Evolutionary conservation across 129 eudicot species (phyloP).

Genomic region (Centaurea solstitialis): DNA sequence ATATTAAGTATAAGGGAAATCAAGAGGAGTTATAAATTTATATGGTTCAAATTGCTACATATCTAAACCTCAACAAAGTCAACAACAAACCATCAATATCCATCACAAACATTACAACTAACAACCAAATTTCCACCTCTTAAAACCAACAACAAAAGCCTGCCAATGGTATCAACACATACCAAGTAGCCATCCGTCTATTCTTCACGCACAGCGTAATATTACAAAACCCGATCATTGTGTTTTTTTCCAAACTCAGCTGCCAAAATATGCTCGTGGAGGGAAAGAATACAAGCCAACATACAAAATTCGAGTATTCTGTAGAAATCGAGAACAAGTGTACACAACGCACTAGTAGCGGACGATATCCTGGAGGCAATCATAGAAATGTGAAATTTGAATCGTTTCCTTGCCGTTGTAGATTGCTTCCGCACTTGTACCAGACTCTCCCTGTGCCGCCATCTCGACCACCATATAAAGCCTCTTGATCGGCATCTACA

Average conservation of each 20-base stretch:
- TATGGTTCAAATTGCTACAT: no score
- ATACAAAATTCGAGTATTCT: constrained; percentile 31
- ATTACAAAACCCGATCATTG: not conserved
- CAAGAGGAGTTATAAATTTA: no score
- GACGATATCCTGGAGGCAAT: constrained; percentile 74
- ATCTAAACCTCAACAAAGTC: not conserved
- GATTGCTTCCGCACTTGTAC: constrained; percentile 89
- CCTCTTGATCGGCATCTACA: constrained; percentile 93
- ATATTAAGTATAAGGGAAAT: no score
- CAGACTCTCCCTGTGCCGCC: constrained; percentile 98
- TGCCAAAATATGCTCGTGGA: not conserved
- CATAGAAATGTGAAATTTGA: constrained; percentile 76
- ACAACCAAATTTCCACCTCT: not conserved
- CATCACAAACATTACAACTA: not conserved
- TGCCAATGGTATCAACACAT: not conserved
- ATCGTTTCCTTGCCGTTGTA: constrained; percentile 79
- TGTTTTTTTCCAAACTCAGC: constrained; percentile 20
- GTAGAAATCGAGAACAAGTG: not conserved
- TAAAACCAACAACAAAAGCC: not conserved
- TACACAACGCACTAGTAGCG: constrained; percentile 41
- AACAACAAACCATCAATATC: not conserved
- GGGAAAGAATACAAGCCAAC: not conserved
- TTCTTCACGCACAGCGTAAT: not conserved
- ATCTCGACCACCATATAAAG: constrained; percentile 89
- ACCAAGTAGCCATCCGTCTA: not conserved